Evolutionary conservation across 768 basidiomycete species (phyloP).

Genomic region (Brasilioporus rufonigricans): DNA sequence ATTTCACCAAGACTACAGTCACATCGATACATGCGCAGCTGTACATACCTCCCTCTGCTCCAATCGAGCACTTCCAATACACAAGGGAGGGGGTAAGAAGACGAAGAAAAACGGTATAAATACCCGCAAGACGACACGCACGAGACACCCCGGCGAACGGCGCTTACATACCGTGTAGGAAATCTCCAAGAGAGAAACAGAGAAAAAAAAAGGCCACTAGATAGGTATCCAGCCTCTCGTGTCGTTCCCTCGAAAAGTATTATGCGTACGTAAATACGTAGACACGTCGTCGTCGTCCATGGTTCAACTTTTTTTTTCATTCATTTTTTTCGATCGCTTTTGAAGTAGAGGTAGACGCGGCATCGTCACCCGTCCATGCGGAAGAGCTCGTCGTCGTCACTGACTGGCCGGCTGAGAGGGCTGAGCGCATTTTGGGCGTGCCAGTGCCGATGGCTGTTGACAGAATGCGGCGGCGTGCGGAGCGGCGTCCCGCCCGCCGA

Average conservation of each 20-base stretch:
- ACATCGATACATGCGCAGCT: slow-evolving; percentile 21
- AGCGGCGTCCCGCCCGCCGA: slow-evolving; percentile 20
- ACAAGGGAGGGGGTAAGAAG: slow-evolving; percentile 2
- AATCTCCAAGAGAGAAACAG: neutral
- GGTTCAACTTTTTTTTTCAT: slow-evolving; percentile 2
- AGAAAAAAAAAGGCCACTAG: slow-evolving; percentile 21
- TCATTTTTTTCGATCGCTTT: neutral
- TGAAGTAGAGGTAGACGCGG: too few species aligned
- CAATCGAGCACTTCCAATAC: slow-evolving; percentile 3
- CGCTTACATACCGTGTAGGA: slow-evolving; percentile 1
- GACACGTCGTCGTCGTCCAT: slow-evolving; percentile 8
- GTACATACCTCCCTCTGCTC: slow-evolving; percentile 6
- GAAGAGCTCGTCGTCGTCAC: slow-evolving; percentile 67
- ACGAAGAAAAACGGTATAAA: slow-evolving; percentile 26
- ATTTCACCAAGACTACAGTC: slow-evolving; percentile 22
- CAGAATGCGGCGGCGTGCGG: slow-evolving; percentile 27
- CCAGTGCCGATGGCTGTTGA: slow-evolving; percentile 32
- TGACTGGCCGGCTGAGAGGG: slow-evolving; percentile 61
- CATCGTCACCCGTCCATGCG: slow-evolving; percentile 59
- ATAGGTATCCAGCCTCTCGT: slow-evolving; percentile 31
- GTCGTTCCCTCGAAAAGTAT: slow-evolving; percentile 28
- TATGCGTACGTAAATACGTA: slow-evolving; percentile 30
- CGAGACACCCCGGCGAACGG: slow-evolving; percentile 1
- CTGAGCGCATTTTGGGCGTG: slow-evolving; percentile 44
- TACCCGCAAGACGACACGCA: slow-evolving; percentile 10